Evolutionary conservation across 306 rosid genomes (phyloP), one percentile per base, ranked within the genome.

Genomic region (Pueraria montana): DNA sequence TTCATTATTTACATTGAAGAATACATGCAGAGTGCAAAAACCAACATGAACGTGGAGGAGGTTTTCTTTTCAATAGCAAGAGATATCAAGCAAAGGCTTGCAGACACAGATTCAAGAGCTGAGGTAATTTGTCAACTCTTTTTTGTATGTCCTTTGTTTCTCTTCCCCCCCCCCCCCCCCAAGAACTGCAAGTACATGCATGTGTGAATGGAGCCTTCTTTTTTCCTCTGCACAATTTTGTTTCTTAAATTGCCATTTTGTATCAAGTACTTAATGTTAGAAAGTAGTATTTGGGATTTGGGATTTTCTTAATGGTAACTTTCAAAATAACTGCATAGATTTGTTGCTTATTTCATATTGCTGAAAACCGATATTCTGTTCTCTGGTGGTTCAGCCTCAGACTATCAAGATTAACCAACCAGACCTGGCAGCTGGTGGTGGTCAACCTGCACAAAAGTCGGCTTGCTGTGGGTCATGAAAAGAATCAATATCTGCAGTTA

Each of bases 41-140:
- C 97, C 73, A 93, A 93, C 86, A 50, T 90, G 96, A 93, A 93
- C 8, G 97, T 93, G 82, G 97, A 93, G 84, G 96, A 91, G 91
- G 96, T 91, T 78, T 93, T 93, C 94, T 93, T 93, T 80, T 93
- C 97, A 62, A 88, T 93, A 80, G 96, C 86, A 24, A 90, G 93
- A 84, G 96, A 91, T 76, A 93, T 93, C 70, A 93, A 93, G 85
- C 91, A 86, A 86, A 93, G 94, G 91, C 94, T 91, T 80, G 88
- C 94, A 74, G 97, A 93, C 75, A 87, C 96, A 50, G 96, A 90
- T 88, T 85, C 94, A 21, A 90, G 32, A 89, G 84, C 87, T 40
- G 96, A 92, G 92, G 96, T 90, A 82, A 56, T 32, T 30, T 56
- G 43, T 32, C 38, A 69, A 63, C 68, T 74, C 81, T 50, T 59